These are phyloP conservation scores for Eucalyptus curtisii DNA, from an alignment of 345 rosid genomes.

Conservation along the genomic window DNA sequence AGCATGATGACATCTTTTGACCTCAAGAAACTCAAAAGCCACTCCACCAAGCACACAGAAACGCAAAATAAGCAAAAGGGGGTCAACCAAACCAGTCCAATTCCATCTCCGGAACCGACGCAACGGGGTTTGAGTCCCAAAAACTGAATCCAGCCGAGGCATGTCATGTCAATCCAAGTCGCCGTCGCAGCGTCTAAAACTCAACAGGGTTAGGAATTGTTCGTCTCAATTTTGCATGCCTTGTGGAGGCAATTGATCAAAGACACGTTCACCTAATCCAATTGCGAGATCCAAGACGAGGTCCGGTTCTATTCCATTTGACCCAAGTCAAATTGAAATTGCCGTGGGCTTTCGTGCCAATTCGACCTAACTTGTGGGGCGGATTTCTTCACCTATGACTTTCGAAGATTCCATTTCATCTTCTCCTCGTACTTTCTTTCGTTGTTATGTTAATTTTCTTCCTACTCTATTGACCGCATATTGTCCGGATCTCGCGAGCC, in stretches of 20 bases:
- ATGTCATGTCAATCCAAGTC: background rate
- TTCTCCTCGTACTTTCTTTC: background rate
- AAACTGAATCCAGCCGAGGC: background rate
- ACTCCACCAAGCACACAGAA: background rate
- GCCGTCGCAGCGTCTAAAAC: accelerated
- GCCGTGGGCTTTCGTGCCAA: background rate
- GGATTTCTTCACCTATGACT: background rate
- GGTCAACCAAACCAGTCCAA: background rate
- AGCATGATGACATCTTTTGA: background rate
- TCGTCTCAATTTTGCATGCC: background rate
- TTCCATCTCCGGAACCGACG: background rate
- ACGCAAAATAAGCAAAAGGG: background rate
- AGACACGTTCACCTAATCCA: background rate
- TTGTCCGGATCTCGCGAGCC: background rate
- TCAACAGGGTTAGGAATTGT: background rate
- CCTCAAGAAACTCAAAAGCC: background rate
- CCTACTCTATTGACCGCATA: background rate
- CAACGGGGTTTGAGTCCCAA: background rate
- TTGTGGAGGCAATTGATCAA: background rate
- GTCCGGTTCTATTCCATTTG: background rate
- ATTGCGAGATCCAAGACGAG: background rate
- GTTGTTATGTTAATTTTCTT: background rate
- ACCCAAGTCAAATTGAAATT: background rate
- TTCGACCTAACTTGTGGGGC: background rate
- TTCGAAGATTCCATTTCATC: background rate